Conservation (phyloP, 2,329 filamentous ascomycete genomes). For the Sphaerostilbella broomeana region DNA sequence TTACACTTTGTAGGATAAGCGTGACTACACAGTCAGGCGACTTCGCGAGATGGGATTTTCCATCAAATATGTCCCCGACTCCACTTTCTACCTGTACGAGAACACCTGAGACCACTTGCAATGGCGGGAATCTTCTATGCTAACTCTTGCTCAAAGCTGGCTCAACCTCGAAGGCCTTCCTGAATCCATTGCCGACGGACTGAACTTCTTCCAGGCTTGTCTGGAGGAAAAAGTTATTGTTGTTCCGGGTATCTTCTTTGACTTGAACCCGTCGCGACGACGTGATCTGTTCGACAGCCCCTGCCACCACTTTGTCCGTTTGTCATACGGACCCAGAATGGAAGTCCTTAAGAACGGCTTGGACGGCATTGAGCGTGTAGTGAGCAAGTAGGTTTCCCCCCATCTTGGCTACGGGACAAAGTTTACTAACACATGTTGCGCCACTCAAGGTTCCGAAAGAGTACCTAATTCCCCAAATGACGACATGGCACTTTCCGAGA, state of each 20-base stretch:
- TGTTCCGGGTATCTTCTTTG: slow-evolving; percentile 96
- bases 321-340: slow-evolving; percentile 80
- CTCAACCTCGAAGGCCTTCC: slow-evolving; percentile 62
- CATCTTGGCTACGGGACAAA: too few relatives aligned
- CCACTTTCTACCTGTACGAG: slow-evolving; percentile 83
- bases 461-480: neutral
- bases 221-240: slow-evolving; percentile 93
- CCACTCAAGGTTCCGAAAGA: slow-evolving; percentile 21
- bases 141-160: slow-evolving; percentile 30
- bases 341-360: slow-evolving; percentile 70
- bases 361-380: slow-evolving; percentile 76
- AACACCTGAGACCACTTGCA: neutral
- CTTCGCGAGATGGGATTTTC: slow-evolving; percentile 81
- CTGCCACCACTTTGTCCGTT: slow-evolving; percentile 84
- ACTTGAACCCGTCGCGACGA: slow-evolving; percentile 83
- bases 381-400: slow-evolving; percentile 54
- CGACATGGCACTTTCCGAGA: too few relatives aligned
- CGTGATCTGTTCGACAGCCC: slow-evolving; percentile 90
- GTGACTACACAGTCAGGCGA: slow-evolving; percentile 79
- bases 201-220: slow-evolving; percentile 96
- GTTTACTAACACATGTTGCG: too few relatives aligned
- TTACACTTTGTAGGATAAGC: slow-evolving; percentile 61
- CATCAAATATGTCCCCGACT: slow-evolving; percentile 77
- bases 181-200: slow-evolving; percentile 76
- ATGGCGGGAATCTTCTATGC: neutral